Base-by-base conservation (phyloP, 345 rosid species). In the Sonneratia caseolaris region DNA sequence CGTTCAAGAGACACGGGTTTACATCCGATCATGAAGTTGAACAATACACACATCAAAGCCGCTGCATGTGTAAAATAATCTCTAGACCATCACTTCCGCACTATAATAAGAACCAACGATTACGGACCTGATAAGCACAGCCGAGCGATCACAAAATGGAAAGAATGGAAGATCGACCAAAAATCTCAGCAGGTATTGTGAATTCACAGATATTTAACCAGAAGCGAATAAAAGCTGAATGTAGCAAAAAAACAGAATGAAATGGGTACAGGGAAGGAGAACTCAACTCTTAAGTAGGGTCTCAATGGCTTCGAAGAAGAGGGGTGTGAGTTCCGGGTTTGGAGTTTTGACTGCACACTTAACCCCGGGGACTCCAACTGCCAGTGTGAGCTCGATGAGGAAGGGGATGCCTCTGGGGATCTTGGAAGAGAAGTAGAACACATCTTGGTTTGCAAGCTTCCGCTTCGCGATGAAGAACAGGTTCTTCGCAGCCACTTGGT, bases 391-490 rank as follows among this genome's bases (percentile, higher is more conserved):
- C 64, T 96, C 99, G 22, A 89, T 82, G 82, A 96, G 80, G 79
- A 96, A 80, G 15, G 98, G 92, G 42, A 92, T 73, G 37, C 93
- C 98, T 68, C 80, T 82, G 15, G 99, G 96, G 71, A 88, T 84
- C 81, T 87, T 92, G 11, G 96, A 82, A 0, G 99, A 91, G 85
- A 92, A 83, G 79, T 96, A 92, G 80, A 89, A 85, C 27, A 92
- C 98, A n/a, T 96, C 99, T 77, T 92, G 99, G 82, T 82, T 92
- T 16, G 91, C 97, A 37, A 92, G 87, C 83, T 96, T 96, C 78
- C 98, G 88, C 78, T 92, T 96, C 11, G 98, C 98, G 22, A 92
- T 92, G 77, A 92, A 92, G 84, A 89, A 92, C 88, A 92, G 85
- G 82, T 96, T 96, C 22, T 84, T 81, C 61, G 89, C 84, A 68